Evolutionary conservation across 306 rosid species (phyloP), one percentile per base, ranked within the genome.

Genomic region (Vigna mungo): DNA sequence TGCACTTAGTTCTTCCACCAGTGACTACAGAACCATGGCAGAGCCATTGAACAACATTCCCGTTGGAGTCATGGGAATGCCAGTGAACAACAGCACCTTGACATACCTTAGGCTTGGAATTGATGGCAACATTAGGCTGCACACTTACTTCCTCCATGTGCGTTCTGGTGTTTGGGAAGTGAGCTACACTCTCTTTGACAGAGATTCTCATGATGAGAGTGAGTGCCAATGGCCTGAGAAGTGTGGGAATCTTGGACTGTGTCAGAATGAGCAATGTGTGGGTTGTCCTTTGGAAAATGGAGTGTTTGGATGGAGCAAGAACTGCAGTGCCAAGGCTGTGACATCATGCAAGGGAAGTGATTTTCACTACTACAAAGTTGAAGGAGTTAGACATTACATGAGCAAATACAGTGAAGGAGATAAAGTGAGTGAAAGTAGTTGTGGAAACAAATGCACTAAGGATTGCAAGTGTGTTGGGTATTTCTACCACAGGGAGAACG

Each of bases 21-120:
- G 48, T 11, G 5, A 44, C 2, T 53, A n/a, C 9, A 18, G 25
- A 53, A 53, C 25, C 16, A 12, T 84, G 6, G 85, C 72, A 0
- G 1, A 10, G 11, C 48, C 48, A 44, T 58, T 58, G 3, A 58
- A 12, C 64, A 58, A 58, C 17, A 58, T 58, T 58, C 37, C 64
- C 0, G 64, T 58, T 58, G 64, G 64, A 13, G 64, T 58, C 4
- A 25, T 58, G 64, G 64, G 9, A 25, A 58, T 58, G 67, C 90
- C 97, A 1, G 91, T 89, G 72, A 88, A 89, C 68, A 91, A 93
- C 4, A 56, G 81, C 68, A 84, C 98, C 12, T 14, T 87, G 6
- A 74, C 95, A 41, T 84, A 82, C 54, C 89, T 93, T 18, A 80
- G 97, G 75, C 90, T 93, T 17, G 97, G 86, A 69, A 53, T 89